Evolutionary conservation across 2,329 filamentous ascomycete species (phyloP).

Genomic region (Trichoderma cornu-damae): DNA sequence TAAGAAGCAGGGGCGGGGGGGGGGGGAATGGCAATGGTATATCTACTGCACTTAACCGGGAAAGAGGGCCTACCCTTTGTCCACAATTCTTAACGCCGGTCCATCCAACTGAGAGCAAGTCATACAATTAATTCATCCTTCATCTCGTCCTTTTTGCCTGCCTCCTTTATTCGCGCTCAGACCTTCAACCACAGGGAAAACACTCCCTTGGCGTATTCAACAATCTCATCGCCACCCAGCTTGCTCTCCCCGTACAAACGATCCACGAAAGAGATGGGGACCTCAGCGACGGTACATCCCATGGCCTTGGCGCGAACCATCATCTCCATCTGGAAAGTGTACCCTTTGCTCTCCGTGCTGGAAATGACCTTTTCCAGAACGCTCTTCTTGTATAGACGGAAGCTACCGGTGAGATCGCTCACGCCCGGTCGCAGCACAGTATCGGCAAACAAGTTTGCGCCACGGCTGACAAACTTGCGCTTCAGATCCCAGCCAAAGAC

Average conservation of each 20-base stretch:
- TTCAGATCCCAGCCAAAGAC: slow-evolving; percentile 97
- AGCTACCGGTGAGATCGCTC: slow-evolving; percentile 91
- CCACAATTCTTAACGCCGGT: slow-evolving; percentile 27
- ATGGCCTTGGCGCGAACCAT: slow-evolving; percentile 96
- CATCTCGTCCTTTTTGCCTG: slow-evolving; percentile 18
- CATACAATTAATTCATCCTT: slow-evolving; percentile 19
- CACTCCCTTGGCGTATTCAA: slow-evolving; percentile 89
- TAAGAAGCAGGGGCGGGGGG: too few relatives aligned
- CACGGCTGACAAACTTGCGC: slow-evolving; percentile 75
- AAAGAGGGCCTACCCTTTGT: slow-evolving; percentile 20
- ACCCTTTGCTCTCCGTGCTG: slow-evolving; percentile 91
- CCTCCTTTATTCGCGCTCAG: slow-evolving; percentile 33
- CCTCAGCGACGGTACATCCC: slow-evolving; percentile 90
- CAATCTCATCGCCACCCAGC: slow-evolving; percentile 90
- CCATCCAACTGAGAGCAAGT: slow-evolving; percentile 9
- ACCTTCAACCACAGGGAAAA: slow-evolving; percentile 73
- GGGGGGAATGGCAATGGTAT: slow-evolving; percentile 16
- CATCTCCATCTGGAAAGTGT: slow-evolving; percentile 99
- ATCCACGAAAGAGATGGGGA: slow-evolving; percentile 95
- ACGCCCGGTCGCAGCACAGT: slow-evolving; percentile 89
- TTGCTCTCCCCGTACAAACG: slow-evolving; percentile 93
- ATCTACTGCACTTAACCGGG: neutral
- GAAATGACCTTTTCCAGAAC: slow-evolving; percentile 86
- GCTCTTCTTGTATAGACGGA: slow-evolving; percentile 86
- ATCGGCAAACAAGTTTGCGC: slow-evolving; percentile 93